Base-by-base conservation (phyloP, 2,329 filamentous ascomycete species). In the Pseudogymnoascus sp. region DNA sequence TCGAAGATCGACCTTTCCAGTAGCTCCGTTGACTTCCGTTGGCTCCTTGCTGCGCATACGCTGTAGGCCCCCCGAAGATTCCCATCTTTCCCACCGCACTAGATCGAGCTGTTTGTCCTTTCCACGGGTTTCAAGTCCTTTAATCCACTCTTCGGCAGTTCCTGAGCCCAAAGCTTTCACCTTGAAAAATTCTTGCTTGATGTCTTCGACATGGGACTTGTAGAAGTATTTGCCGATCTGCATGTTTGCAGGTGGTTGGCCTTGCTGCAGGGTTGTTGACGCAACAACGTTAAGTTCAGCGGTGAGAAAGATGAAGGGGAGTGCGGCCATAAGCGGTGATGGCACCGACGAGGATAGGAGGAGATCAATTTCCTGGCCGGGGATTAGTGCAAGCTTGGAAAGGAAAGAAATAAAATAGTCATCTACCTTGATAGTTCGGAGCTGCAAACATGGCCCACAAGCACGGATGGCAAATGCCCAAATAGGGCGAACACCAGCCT, bases 71-170 rank as follows among this genome's bases (percentile, higher is more conserved):
- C 69, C 68, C 50, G 42, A 78, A 62, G 35, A 77, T 77, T 59
- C 79, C 79, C 42, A 79, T 69, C 85, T 87, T 71, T 92, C 90
- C 87, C 89, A 93, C 60, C 88, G 83, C 28, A 83, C 80, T 31
- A 84, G 80, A 71, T 89, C 85, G 10, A 78, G 79, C 68, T 85
- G 81, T 59, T 79, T 76, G 64, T 84, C 79, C 68, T 83, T 83
- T 8, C 89, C 88, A 64, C 84, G 80, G 28, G 76, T 77, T 47
- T 85, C 82, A 3, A 94, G 80, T 8, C 90, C 90, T 74, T 92
- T 92, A 31, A 86, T 78, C 90, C 90, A 94, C 73, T 92, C 90
- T 68, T 91, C 87, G 3, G 83, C 81, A 10, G 87, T 83, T 44
- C 86, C 86, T 50, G 80, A 69, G n/a, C 90, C 88, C 67, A 90